These are phyloP conservation scores for Epichloe glyceriae DNA, from an alignment of 2,329 filamentous ascomycete genomes.

Conservation along the genomic window DNA sequence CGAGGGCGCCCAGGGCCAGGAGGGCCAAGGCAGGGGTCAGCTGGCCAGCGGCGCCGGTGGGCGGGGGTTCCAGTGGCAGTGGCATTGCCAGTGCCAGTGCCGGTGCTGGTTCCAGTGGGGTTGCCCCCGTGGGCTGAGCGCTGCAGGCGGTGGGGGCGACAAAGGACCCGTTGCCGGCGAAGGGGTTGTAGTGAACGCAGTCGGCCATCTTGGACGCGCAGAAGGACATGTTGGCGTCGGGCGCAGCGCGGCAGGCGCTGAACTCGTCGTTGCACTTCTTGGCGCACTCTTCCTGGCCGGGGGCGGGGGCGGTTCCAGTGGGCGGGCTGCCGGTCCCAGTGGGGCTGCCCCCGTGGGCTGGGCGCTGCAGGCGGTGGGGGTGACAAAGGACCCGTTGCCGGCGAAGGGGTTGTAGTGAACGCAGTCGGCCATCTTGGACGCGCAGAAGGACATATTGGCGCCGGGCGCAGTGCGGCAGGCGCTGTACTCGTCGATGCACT, in stretches of 20 bases:
- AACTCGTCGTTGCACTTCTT: constrained; percentile 9
- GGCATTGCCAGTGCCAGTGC: no score
- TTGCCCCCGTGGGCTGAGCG: not conserved
- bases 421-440: constrained; percentile 13
- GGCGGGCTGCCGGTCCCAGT: not conserved
- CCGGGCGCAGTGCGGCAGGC: constrained; percentile 10
- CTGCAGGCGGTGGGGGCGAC: constrained; percentile 11
- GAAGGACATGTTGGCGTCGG: constrained; percentile 11
- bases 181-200: constrained; percentile 16
- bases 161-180: constrained; percentile 5
- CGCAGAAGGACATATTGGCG: constrained; percentile 14
- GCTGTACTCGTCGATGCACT: constrained; percentile 9
- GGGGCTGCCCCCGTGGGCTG: not conserved
- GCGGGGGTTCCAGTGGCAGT: not conserved
- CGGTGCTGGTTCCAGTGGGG: not conserved
- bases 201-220: constrained; percentile 14
- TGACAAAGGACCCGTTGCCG: constrained; percentile 5
- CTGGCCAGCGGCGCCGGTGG: constrained; percentile 11
- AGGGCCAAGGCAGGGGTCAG: constrained; percentile 12
- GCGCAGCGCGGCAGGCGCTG: constrained; percentile 10
- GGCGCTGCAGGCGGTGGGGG: constrained; percentile 9
- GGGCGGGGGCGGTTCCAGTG: no score
- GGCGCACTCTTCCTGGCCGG: constrained; percentile 7
- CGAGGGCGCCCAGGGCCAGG: constrained; percentile 14
- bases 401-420: constrained; percentile 15